phyloP scores from a whole-genome alignment of 202 grass and related monocot genomes.

The Digitaria exilis region DNA sequence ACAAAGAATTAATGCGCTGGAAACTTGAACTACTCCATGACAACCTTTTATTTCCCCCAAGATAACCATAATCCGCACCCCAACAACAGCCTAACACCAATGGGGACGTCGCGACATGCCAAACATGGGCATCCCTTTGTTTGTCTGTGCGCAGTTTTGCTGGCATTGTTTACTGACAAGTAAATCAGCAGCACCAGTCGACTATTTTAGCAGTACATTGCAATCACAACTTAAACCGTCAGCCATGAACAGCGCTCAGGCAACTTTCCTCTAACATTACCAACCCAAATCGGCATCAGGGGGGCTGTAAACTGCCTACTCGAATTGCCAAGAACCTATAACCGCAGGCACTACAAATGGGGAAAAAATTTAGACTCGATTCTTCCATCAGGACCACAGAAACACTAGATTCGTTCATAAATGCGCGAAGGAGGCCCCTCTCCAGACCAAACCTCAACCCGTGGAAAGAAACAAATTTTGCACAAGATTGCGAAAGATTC shows the following conservation, averaged over 20 bases:
- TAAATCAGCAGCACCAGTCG: background rate
- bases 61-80: background rate
- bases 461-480: background rate
- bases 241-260: background rate
- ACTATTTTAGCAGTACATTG: background rate
- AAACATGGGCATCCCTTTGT: no score
- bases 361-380: background rate
- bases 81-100: background rate
- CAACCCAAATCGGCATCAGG: constrained; percentile 22
- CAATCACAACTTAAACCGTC: background rate
- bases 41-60: background rate
- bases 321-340: background rate
- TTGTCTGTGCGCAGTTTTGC: background rate
- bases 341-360: background rate
- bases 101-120: background rate
- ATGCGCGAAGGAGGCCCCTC: constrained; percentile 8
- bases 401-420: constrained; percentile 5
- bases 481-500: background rate
- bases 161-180: background rate
- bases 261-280: constrained; percentile 2
- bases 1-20: background rate
- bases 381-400: background rate
- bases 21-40: background rate
- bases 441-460: constrained; percentile 9
- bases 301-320: background rate